Evolutionary conservation across 805 yeast genomes (phyloP), one percentile per base, ranked within the genome.

Genomic region (Ogataea methanolica): DNA sequence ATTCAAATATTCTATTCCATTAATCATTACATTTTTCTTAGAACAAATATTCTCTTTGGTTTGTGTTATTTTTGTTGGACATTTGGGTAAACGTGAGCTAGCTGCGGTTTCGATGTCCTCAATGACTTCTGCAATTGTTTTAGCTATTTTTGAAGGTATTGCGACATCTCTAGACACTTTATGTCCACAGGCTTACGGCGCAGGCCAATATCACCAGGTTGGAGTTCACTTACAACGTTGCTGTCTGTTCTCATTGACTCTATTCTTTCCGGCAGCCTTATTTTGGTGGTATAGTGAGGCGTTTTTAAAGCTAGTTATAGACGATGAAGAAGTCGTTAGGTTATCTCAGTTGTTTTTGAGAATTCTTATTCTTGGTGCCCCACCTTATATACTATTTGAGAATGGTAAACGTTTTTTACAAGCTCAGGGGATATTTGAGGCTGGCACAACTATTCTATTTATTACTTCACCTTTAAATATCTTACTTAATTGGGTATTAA

Each of bases 141-240:
- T 83, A 51, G 88, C 90, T 23, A 75, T 85, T 1, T 81, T 85
- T 56, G 89, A 84, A 62, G 94, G 92, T 15, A 78, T 85, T 1
- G 75, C 89, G 16, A 85, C 92, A 0, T 77, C 89, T 50, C 70
- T 86, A 45, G 92, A 85, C 58, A 86, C 94, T 0, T 68, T 86
- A 31, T 86, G 94, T 62, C 85, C 91, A 2, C 92, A 86, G 65
- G 85, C 91, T 0, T 85, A 73, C 60, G 92, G 94, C 23, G 78
- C 87, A 22, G 77, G 77, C 42, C 83, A 83, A 52, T 77, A 69
- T 58, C 71, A 71, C 51, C 62, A 76, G 43, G 92, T 86, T 14
- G 94, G 94, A 0, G 63, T 84, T 16, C 82, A 85, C 54, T 75
- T 82, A 49, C 76, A 82, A 54, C 69, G 88, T 56, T 86, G 92